Conservation (phyloP, 1,139 yeast species). For the Scheffersomyces titani region DNA sequence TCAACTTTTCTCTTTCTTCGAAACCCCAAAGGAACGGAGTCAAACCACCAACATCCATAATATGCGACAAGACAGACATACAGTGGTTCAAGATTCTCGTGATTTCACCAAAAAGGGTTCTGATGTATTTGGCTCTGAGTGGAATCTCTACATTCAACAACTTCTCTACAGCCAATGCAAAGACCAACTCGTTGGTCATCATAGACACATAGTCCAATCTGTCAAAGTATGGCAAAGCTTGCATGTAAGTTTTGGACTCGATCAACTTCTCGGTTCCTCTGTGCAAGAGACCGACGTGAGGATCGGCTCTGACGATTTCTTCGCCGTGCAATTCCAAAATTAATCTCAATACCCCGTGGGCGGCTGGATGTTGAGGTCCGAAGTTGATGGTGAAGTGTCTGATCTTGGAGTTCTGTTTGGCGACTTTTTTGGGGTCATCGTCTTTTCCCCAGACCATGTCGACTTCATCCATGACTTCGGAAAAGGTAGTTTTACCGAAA, state of each 20-base stretch:
- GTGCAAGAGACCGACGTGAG: conserved; percentile 85
- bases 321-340: conserved; percentile 87
- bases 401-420: conserved; percentile 57
- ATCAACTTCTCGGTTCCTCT: conserved; percentile 89
- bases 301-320: conserved; percentile 84
- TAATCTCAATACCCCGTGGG: conserved; percentile 88
- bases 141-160: conserved; percentile 85
- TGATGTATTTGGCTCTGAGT: conserved; percentile 77
- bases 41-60: conserved; percentile 94
- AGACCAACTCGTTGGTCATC: conserved; percentile 93
- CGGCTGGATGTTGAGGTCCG: conserved; percentile 96
- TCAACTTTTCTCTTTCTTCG: conserved; percentile 89
- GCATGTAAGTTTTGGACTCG: conserved; percentile 80
- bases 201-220: conserved; percentile 86
- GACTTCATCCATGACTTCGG: conserved; percentile 48
- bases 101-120: conserved; percentile 86
- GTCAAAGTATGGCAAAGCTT: conserved; percentile 87
- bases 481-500: conserved; percentile 44
- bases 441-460: conserved; percentile 50
- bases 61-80: conserved; percentile 86
- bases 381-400: conserved; percentile 88
- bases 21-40: conserved; percentile 95
- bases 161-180: conserved; percentile 83
- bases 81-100: conserved; percentile 83
- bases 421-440: conserved; percentile 47